Evolutionary conservation across 2,329 filamentous ascomycete genomes (phyloP).

Genomic region (Cyclaneusma minus): DNA sequence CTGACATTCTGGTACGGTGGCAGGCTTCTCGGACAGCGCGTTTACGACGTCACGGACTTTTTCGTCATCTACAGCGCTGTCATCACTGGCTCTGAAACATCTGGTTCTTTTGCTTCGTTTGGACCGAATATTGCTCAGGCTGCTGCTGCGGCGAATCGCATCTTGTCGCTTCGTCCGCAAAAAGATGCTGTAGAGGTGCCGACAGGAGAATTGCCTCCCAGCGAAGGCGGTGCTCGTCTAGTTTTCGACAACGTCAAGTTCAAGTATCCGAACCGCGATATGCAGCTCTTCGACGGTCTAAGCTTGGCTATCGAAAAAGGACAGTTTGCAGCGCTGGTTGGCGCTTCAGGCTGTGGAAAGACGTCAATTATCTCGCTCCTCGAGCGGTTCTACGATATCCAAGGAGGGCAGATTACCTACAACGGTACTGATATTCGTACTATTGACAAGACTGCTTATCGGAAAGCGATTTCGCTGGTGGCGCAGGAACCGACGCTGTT

Average conservation of each 20-base stretch:
- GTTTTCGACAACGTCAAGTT: slow-evolving; percentile 42
- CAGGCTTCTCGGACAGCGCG: slow-evolving; percentile 22
- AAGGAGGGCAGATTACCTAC: slow-evolving; percentile 46
- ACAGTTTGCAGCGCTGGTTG: slow-evolving; percentile 54
- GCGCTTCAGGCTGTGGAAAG: slow-evolving; percentile 55
- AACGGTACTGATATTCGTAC: slow-evolving; percentile 43
- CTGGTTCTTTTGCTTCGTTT: slow-evolving; percentile 36
- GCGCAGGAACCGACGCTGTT: slow-evolving; percentile 63
- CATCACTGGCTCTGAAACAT: slow-evolving; percentile 33
- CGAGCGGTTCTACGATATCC: slow-evolving; percentile 53
- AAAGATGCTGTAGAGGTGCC: slow-evolving; percentile 2
- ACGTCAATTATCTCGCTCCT: slow-evolving; percentile 50
- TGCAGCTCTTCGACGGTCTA: slow-evolving; percentile 42
- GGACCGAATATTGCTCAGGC: slow-evolving; percentile 41
- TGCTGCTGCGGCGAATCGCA: slow-evolving; percentile 41
- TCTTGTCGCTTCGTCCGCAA: slow-evolving; percentile 24
- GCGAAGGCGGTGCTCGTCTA: slow-evolving; percentile 33
- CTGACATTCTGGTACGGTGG: slow-evolving; percentile 40
- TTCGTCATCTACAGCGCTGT: slow-evolving; percentile 38
- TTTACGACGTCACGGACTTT: slow-evolving; percentile 29
- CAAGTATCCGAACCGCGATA: slow-evolving; percentile 41
- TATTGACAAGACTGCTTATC: slow-evolving; percentile 45
- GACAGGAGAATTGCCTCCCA: slow-evolving; percentile 4
- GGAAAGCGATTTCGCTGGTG: slow-evolving; percentile 51
- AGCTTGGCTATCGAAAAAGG: slow-evolving; percentile 50